Evolutionary conservation across 192 early-diverging fungal genomes (phyloP).

Genomic region (Pecoramyces ruminantium): DNA sequence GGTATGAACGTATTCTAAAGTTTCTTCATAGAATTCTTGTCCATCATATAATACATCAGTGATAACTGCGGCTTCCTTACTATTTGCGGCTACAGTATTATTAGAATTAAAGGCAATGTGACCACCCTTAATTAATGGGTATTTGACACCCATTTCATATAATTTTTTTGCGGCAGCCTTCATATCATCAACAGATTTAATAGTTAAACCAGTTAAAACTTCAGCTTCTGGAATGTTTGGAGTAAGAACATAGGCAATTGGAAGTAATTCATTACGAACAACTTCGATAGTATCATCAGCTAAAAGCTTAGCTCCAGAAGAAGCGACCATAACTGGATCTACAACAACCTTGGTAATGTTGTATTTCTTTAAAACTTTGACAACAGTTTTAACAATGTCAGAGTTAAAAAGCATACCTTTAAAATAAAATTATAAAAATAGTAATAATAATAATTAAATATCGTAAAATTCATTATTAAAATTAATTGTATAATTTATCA

Average conservation of each 20-base stretch:
- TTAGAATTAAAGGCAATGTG: slow-evolving; percentile 34
- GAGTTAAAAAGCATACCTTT: slow-evolving; percentile 50
- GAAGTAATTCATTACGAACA: slow-evolving; percentile 36
- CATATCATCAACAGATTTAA: slow-evolving; percentile 42
- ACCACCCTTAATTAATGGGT: slow-evolving; percentile 67
- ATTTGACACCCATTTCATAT: slow-evolving; percentile 25
- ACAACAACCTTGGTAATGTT: slow-evolving; percentile 34
- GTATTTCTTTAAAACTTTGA: slow-evolving; percentile 16
- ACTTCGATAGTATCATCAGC: slow-evolving; percentile 34
- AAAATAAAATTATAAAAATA: too few relatives aligned
- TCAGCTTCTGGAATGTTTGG: slow-evolving; percentile 77
- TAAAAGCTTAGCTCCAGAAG: slow-evolving; percentile 47
- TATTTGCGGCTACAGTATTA: neutral
- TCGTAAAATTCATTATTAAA: too few relatives aligned
- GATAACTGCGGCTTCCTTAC: neutral
- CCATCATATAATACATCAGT: slow-evolving; percentile 7
- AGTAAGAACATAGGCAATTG: slow-evolving; percentile 52
- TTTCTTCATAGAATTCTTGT: neutral
- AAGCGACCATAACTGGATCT: slow-evolving; percentile 79
- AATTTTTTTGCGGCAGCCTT: slow-evolving; percentile 32
- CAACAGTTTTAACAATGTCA: slow-evolving; percentile 43
- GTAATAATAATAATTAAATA: too few relatives aligned
- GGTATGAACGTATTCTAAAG: slow-evolving; percentile 31
- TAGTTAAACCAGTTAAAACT: slow-evolving; percentile 24
- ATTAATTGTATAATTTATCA: too few relatives aligned